Conservation (phyloP, 2,329 filamentous ascomycete genomes). For the Elsinoe australis region DNA sequence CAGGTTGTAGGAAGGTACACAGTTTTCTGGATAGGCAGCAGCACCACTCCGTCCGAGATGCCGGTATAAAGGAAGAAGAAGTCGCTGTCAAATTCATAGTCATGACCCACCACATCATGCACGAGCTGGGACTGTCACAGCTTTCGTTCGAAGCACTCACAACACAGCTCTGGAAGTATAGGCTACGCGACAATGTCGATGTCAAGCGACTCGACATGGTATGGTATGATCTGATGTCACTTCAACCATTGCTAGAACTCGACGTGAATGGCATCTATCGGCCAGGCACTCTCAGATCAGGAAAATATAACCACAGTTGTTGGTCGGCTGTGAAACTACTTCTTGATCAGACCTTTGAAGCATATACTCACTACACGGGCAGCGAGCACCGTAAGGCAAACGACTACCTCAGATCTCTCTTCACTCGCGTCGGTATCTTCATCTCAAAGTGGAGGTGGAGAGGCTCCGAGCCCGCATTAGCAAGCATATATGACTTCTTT, state of each 20-base stretch:
- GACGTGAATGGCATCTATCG: slow-evolving; percentile 43
- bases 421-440: slow-evolving; percentile 47
- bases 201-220: slow-evolving; percentile 28
- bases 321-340: slow-evolving; percentile 45
- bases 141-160: slow-evolving; percentile 15
- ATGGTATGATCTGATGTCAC: slow-evolving; percentile 43
- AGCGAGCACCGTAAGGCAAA: slow-evolving; percentile 43
- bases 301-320: slow-evolving; percentile 37
- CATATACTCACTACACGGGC: slow-evolving; percentile 39
- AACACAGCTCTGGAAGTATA: not conserved
- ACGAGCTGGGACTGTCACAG: not conserved
- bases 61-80: slow-evolving; percentile 41
- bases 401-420: slow-evolving; percentile 45
- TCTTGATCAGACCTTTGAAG: slow-evolving; percentile 40
- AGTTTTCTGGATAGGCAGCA: slow-evolving; percentile 41
- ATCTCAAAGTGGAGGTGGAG: slow-evolving; percentile 51
- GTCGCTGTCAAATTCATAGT: slow-evolving; percentile 42
- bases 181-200: slow-evolving; percentile 4
- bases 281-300: slow-evolving; percentile 31
- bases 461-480: slow-evolving; percentile 47
- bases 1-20: slow-evolving; percentile 30
- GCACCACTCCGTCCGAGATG: slow-evolving; percentile 36
- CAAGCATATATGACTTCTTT: slow-evolving; percentile 53
- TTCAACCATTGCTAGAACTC: slow-evolving; percentile 49
- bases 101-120: slow-evolving; percentile 39